Conservation (phyloP, 805 yeast species). For the Diddensiella transvaalensis region DNA sequence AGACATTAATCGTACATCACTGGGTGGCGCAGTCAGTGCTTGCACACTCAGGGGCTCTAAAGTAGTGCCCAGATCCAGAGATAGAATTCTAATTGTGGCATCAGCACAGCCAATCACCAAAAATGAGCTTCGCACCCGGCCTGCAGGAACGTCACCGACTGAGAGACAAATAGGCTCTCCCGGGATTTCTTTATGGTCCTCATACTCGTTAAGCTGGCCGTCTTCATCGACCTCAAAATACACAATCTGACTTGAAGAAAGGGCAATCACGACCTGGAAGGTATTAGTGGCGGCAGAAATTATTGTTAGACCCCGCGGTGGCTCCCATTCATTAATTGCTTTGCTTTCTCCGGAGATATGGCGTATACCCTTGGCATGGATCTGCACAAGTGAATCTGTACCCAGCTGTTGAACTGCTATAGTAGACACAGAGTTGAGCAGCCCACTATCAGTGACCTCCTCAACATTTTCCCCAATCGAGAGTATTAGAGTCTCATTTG, state of each 20-base stretch:
- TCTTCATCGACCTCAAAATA: constrained; percentile 76
- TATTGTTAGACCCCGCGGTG: constrained; percentile 73
- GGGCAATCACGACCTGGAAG: constrained; percentile 64
- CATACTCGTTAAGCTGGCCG: constrained; percentile 68
- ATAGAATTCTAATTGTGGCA: constrained; percentile 62
- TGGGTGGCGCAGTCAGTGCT: constrained; percentile 54
- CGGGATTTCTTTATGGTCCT: constrained; percentile 54
- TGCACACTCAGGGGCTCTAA: constrained; percentile 63
- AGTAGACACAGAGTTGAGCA: constrained; percentile 57
- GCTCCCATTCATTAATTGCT: constrained; percentile 66
- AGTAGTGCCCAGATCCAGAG: constrained; percentile 56
- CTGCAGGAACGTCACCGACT: constrained; percentile 47
- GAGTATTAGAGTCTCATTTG: constrained; percentile 66
- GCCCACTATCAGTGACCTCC: constrained; percentile 64
- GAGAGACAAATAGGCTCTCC: constrained; percentile 43
- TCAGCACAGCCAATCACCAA: constrained; percentile 73
- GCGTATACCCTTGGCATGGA: constrained; percentile 66
- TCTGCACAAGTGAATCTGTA: constrained; percentile 57
- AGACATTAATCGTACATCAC: constrained; percentile 36
- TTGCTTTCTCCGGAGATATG: constrained; percentile 42
- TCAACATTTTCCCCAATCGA: constrained; percentile 78
- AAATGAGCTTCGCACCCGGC: constrained; percentile 48
- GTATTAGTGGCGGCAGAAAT: constrained; percentile 57
- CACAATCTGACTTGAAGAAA: constrained; percentile 70
- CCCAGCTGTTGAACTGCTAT: constrained; percentile 71